phyloP scores from a whole-genome alignment of 495 filamentous ascomycete genomes.

The Collariella sp. region DNA sequence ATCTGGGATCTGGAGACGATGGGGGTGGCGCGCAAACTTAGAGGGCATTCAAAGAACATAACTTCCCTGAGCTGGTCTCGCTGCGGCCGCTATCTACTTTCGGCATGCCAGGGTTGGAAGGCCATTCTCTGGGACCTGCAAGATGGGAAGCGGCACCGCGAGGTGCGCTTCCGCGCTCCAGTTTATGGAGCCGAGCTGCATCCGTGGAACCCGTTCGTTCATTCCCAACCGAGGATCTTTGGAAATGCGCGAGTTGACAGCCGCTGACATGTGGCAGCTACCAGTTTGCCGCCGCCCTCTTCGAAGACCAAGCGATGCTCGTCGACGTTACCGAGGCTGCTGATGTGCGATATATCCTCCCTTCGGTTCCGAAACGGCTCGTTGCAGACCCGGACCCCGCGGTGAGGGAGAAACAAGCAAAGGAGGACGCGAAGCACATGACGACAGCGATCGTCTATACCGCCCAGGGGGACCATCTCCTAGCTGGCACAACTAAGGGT shows the following conservation, averaged over 20 bases:
- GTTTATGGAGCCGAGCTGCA: conserved; percentile 94
- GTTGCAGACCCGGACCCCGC: conserved; percentile 55
- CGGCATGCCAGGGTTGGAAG: conserved; percentile 91
- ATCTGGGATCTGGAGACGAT: conserved; percentile 97
- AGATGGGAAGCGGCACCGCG: conserved; percentile 48
- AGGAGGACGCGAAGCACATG: conserved; percentile 85
- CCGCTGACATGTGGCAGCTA: conserved; percentile 45
- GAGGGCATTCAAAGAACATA: conserved; percentile 84
- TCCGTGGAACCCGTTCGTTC: conserved; percentile 74
- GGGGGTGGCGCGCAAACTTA: conserved; percentile 84
- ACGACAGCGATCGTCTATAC: conserved; percentile 89
- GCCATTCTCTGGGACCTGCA: conserved; percentile 89
- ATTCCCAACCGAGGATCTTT: no score
- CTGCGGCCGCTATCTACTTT: conserved; percentile 86
- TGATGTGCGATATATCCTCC: conserved; percentile 64
- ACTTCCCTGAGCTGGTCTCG: conserved; percentile 91
- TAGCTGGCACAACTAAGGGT: conserved; percentile 87
- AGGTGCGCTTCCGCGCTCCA: conserved; percentile 78
- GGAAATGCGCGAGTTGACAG: background rate
- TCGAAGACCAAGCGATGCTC: conserved; percentile 83
- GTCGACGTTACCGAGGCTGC: conserved; percentile 63
- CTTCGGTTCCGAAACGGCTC: conserved; percentile 68
- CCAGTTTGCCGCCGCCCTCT: conserved; percentile 78
- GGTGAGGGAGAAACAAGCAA: conserved; percentile 70
- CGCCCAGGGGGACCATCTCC: conserved; percentile 70